A percentile compares a stretch with the other conserved stretches of the same genome.
Evolutionary conservation across 176 grass and related monocot genomes (phyloP).

Genomic region (Stipa capillata): DNA sequence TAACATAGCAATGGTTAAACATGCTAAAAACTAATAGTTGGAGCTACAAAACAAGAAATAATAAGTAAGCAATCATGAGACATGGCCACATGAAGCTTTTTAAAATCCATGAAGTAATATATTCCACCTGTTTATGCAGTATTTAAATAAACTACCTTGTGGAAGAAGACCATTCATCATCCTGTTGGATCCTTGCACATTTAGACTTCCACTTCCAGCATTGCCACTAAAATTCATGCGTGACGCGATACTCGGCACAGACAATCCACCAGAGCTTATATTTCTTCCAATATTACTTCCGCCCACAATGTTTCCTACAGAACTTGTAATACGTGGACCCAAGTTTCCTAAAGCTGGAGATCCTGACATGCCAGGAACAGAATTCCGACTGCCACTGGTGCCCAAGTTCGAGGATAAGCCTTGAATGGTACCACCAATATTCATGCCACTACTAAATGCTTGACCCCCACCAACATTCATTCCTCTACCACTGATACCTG

Average conservation of each 20-base stretch:
- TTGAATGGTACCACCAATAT: constrained; percentile 72
- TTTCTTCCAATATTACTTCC: constrained; percentile 85
- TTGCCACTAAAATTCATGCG: constrained; percentile 66
- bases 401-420: constrained; percentile 73
- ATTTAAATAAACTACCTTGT: constrained; percentile 51
- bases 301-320: constrained; percentile 73
- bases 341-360: constrained; percentile 75
- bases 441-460: constrained; percentile 72
- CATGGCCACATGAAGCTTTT: neutral
- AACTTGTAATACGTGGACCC: constrained; percentile 59
- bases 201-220: constrained; percentile 52
- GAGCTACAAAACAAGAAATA: neutral
- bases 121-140: neutral
- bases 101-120: neutral
- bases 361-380: constrained; percentile 67
- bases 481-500: constrained; percentile 62
- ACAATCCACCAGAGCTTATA: constrained; percentile 69
- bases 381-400: constrained; percentile 57
- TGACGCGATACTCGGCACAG: constrained; percentile 55
- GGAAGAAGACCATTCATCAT: constrained; percentile 77
- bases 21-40: neutral
- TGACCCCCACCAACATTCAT: constrained; percentile 69
- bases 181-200: constrained; percentile 78
- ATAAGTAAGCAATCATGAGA: neutral
- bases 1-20: neutral